Base-by-base conservation (phyloP, 2,329 filamentous ascomycete species). In the Neophaeococcomyces mojaviensis region DNA sequence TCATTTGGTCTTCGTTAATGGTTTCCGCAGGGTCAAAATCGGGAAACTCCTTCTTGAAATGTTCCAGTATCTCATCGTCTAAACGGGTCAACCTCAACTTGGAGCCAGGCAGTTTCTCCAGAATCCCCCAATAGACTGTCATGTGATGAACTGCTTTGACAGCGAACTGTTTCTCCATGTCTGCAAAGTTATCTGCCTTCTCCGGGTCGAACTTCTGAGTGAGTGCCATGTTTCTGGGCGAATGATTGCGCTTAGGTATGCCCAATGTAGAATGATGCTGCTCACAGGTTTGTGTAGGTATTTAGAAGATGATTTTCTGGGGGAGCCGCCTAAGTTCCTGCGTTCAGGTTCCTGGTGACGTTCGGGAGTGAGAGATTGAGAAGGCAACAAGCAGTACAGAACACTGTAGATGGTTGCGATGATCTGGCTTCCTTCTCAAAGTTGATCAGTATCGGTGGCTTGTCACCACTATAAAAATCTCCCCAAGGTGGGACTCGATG, bases 151-250 rank as follows among this genome's bases (percentile, higher is more conserved):
- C 92, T 42, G 84, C 89, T 75, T 97, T 97, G 59, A 98, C 92
- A 24, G 92, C 92, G 61, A 98, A 98, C 68, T 97, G 92, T 77
- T 96, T 95, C 78, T 98, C 92, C 65, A 98, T 96, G 68, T 84
- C 80, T 65, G 82, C 78, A 55, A 81, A 72, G 67, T 86, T 86
- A 61, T 84, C 77, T 30, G 80, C 78, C 63, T 80, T 68, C 61
- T 85, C 78, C 19, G 77, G 66, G 50, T 78, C 70, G 39, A 57
- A 42, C 19, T 45, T 24, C 24, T 46, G 28, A 22, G 39, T 26
- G 32, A 39, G 12, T 30, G 46, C 15, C 46, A 48, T 48, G 5
- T 9, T 32, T n/a, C 20, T 32, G n/a, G 10, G 2, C 30, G 3
- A 9, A 15, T 8, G 12, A 20, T n/a, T n/a, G n/a, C n/a, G n/a